Evolutionary conservation across 1,284 basidiomycete species (phyloP).

Genomic region (Apiotrichum gracile): DNA sequence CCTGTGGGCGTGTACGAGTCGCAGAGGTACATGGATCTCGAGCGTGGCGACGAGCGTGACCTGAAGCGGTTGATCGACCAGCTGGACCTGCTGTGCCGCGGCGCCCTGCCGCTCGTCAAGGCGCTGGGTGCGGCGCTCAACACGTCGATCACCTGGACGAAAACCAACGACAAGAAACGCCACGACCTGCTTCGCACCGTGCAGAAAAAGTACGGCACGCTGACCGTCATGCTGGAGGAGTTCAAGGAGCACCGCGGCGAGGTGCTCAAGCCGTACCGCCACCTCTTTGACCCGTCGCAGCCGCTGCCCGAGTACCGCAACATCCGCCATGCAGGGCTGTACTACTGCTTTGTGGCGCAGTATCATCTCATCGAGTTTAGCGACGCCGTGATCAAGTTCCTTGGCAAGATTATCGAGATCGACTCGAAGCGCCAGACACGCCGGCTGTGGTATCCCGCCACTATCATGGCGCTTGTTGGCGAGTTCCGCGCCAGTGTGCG

Average conservation of each 20-base stretch:
- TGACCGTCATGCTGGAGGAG: conserved; percentile 43
- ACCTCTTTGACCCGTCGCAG: conserved; percentile 54
- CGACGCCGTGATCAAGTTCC: conserved; percentile 50
- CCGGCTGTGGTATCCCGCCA: conserved; percentile 63
- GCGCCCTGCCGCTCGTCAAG: conserved; percentile 54
- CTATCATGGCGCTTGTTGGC: conserved; percentile 34
- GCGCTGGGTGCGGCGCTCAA: conserved; percentile 27
- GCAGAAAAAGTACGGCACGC: neutral
- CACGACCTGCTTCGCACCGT: neutral
- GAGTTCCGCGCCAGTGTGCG: conserved; percentile 17
- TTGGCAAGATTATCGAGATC: conserved; percentile 55
- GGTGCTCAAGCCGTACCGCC: conserved; percentile 65
- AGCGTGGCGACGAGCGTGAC: conserved; percentile 51
- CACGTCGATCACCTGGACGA: conserved; percentile 26
- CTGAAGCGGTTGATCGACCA: conserved; percentile 53
- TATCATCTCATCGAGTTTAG: conserved; percentile 60
- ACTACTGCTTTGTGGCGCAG: conserved; percentile 67
- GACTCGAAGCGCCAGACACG: conserved; percentile 54
- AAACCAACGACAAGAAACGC: conserved; percentile 1
- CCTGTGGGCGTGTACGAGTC: conserved; percentile 77
- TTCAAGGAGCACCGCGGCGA: conserved; percentile 51
- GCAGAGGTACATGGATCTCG: conserved; percentile 69
- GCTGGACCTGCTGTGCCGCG: conserved; percentile 55
- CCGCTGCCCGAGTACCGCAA: conserved; percentile 1
- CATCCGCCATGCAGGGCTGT: conserved; percentile 47